A percentile compares a stretch with the other conserved stretches of the same genome.
These are phyloP conservation scores for Apiospora hydei DNA, from an alignment of 2,329 filamentous ascomycete genomes.

Conservation along the genomic window DNA sequence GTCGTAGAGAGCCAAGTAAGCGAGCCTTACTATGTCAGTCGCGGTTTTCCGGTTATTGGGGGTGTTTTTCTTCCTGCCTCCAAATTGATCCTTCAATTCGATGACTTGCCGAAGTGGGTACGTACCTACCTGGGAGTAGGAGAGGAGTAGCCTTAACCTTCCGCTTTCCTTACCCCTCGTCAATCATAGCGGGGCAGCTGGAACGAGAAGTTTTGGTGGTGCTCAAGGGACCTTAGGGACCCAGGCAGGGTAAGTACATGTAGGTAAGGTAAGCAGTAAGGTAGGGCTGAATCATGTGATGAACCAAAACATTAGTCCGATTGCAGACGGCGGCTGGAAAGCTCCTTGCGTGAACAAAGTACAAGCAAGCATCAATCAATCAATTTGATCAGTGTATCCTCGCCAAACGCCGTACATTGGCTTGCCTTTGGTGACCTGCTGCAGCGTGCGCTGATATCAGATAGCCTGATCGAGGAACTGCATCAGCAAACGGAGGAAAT, in stretches of 20 bases:
- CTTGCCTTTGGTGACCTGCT: too few species aligned
- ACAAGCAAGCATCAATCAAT: too few species aligned
- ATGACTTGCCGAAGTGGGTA: not conserved
- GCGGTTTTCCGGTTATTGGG: not conserved
- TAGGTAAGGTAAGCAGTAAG: not conserved
- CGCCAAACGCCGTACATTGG: not conserved
- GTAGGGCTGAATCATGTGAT: conserved; percentile 40
- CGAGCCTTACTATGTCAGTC: not conserved
- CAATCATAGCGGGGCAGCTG: conserved; percentile 3
- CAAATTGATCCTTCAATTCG: not conserved
- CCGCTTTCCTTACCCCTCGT: not conserved
- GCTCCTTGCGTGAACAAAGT: too few species aligned
- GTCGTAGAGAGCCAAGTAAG: not conserved
- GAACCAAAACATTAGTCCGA: not conserved
- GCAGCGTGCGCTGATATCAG: not conserved
- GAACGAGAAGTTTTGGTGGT: not conserved
- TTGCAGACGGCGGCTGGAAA: too few species aligned
- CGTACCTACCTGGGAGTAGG: not conserved
- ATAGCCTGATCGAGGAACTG: not conserved
- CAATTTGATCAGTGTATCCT: not conserved
- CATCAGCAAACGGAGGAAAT: not conserved
- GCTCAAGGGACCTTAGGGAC: too few species aligned
- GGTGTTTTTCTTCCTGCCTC: not conserved
- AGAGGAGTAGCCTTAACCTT: not conserved
- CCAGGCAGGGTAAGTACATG: not conserved